These are phyloP conservation scores for Lunasporangiospora selenospora DNA, from an alignment of 192 early-diverging fungal genomes.

Conservation along the genomic window DNA sequence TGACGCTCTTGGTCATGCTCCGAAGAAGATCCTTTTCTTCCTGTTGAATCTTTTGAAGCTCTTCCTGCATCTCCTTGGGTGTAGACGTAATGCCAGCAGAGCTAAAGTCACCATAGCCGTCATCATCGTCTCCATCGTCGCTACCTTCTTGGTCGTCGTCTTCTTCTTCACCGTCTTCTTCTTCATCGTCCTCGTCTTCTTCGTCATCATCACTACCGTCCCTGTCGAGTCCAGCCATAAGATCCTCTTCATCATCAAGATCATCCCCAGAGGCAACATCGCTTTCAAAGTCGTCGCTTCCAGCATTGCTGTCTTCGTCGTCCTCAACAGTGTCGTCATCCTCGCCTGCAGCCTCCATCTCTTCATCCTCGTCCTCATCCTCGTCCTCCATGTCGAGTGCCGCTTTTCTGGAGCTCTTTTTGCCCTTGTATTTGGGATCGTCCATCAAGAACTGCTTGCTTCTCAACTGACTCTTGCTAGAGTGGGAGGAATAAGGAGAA, in stretches of 20 bases:
- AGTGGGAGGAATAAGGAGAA: neutral
- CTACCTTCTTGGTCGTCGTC: conserved; percentile 38
- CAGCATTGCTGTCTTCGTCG: conserved; percentile 55
- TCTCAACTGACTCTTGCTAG: conserved; percentile 66
- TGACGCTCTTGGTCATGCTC: conserved; percentile 74
- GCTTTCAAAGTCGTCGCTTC: conserved; percentile 45
- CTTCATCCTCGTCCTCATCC: conserved; percentile 50
- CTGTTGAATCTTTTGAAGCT: conserved; percentile 77
- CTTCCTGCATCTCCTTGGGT: conserved; percentile 51
- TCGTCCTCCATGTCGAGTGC: conserved; percentile 60
- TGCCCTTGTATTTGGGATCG: conserved; percentile 77
- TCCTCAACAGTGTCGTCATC: conserved; percentile 42
- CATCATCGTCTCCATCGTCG: conserved; percentile 53
- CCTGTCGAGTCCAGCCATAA: conserved; percentile 51
- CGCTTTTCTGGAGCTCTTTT: conserved; percentile 68
- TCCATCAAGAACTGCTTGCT: conserved; percentile 66
- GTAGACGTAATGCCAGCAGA: conserved; percentile 33
- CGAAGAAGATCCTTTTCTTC: conserved; percentile 88
- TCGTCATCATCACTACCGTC: conserved; percentile 38
- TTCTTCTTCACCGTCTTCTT: conserved; percentile 44
- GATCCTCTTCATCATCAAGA: conserved; percentile 56
- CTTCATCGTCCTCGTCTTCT: conserved; percentile 37
- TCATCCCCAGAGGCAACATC: conserved; percentile 20
- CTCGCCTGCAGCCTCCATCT: conserved; percentile 41
- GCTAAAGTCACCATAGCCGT: conserved; percentile 41